Evolutionary conservation across 768 basidiomycete species (phyloP), one percentile per base, ranked within the genome.

Genomic region (Lyophyllum shimeji): DNA sequence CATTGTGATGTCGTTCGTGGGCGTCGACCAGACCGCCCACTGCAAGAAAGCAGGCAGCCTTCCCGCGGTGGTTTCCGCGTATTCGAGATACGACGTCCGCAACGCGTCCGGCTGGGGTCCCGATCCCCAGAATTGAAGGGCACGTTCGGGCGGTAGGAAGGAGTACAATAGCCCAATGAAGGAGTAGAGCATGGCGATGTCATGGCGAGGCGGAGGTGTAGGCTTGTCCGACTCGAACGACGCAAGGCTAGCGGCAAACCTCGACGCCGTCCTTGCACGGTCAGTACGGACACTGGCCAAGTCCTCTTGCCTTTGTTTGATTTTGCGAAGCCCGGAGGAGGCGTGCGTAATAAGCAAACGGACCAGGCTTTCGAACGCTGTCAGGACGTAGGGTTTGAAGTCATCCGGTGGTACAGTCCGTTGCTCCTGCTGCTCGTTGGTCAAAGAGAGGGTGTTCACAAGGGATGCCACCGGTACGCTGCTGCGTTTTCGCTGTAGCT

Each of bases 241-340:
- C 1, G 77, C 73, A 15, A 72, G 59, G 27, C 73, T 74, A 5
- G 74, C 67, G n/a, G 73, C 64, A 61, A 76, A 79, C n/a, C 81
- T 73, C 7, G 79, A 56, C 7, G 82, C 72, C 47, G 78, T 72
- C 49, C 86, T 76, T 15, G 82, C 77, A 24, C 89, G 79, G 65
- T 87, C 86, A 3, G 82, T 79, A 11, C 89, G 80, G 21, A 82
- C 81, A 58, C 76, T 85, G 0, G 88, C 86, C 43, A 92, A 76
- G 66, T 97, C 94, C 69, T 96, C 94, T 67, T 97, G 95, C 27
- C 88, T 75, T 59, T 94, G 90, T 65, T 93, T 92, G 67, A 97
- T 89, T 69, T 91, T 91, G 33, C 89, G 82, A 33, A 91, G 76
- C 67, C 90, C 89, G 0, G 90, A 90, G 7, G 88, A 89, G 2